phyloP scores from a whole-genome alignment of 495 filamentous ascomycete species.

The Rhizodiscina lignyota region DNA sequence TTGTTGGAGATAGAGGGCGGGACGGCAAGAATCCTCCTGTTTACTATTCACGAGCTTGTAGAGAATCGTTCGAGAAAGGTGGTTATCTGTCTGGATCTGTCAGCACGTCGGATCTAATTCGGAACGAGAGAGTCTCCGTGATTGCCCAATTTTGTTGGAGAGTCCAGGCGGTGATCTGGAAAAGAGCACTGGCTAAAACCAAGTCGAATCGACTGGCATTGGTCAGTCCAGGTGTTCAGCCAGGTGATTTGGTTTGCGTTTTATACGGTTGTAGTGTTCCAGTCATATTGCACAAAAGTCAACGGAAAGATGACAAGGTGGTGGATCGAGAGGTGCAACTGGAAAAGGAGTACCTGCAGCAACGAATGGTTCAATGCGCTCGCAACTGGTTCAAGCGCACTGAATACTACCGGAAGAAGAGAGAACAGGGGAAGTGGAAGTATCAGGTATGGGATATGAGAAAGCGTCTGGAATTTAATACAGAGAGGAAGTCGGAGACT shows the following conservation, averaged over 20 bases:
- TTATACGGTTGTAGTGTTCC: slow-evolving; percentile 20
- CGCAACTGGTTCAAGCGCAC: too few species aligned
- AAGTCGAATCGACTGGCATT: slow-evolving; percentile 5
- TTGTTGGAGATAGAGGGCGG: slow-evolving; percentile 25
- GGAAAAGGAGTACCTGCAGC: background rate
- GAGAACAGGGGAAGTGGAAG: too few species aligned
- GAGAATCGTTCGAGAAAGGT: slow-evolving; percentile 10
- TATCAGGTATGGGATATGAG: too few species aligned
- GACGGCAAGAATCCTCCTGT: slow-evolving; percentile 17
- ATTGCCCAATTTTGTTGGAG: slow-evolving; percentile 22
- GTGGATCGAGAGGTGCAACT: background rate
- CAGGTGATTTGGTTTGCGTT: slow-evolving; percentile 15
- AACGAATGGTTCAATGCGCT: background rate
- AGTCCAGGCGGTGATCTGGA: slow-evolving; percentile 27
- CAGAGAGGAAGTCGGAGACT: too few species aligned
- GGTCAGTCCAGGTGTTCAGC: slow-evolving; percentile 2
- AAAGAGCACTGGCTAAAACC: slow-evolving; percentile 18
- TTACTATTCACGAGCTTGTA: slow-evolving; percentile 19
- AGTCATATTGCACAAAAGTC: slow-evolving; percentile 9
- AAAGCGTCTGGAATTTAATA: too few species aligned
- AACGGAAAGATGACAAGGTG: slow-evolving; percentile 1
- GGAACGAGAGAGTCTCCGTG: slow-evolving; percentile 20
- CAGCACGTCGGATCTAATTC: slow-evolving; percentile 21
- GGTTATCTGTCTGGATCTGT: slow-evolving; percentile 13
- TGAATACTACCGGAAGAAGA: too few species aligned